These are phyloP conservation scores for Coemansia sp. DNA, from an alignment of 192 early-diverging fungal species.

Conservation along the genomic window DNA sequence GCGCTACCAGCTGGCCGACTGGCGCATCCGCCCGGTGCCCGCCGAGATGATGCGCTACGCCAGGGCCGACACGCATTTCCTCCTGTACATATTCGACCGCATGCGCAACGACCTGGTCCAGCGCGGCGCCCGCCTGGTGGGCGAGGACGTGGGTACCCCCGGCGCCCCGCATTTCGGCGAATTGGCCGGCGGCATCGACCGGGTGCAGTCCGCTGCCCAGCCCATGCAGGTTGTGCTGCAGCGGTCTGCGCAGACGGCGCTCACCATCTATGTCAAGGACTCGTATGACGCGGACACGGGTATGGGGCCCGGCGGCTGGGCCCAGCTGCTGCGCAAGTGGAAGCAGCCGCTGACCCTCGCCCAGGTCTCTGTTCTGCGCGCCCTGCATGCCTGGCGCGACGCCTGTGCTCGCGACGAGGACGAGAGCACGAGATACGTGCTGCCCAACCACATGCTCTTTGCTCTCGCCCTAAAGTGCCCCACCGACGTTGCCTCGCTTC, in stretches of 20 bases:
- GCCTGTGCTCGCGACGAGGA: constrained; percentile 87
- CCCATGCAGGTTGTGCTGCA: constrained; percentile 48
- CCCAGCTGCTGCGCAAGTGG: constrained; percentile 63
- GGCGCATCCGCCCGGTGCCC: constrained; percentile 94
- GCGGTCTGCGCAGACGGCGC: constrained; percentile 67
- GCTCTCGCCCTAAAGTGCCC: constrained; percentile 73
- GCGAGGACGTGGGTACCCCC: constrained; percentile 50
- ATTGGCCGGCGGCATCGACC: constrained; percentile 50
- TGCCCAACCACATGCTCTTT: constrained; percentile 90
- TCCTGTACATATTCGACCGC: constrained; percentile 91
- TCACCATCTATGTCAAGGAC: constrained; percentile 76
- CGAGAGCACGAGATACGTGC: constrained; percentile 82
- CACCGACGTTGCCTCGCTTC: constrained; percentile 59
- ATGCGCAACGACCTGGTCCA: constrained; percentile 82
- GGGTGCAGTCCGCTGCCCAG: constrained; percentile 16
- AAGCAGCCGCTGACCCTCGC: constrained; percentile 55
- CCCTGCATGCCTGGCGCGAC: constrained; percentile 92
- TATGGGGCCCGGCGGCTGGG: constrained; percentile 78
- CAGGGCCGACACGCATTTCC: constrained; percentile 91
- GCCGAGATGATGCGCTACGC: constrained; percentile 92
- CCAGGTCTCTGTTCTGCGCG: constrained; percentile 79
- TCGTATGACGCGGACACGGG: constrained; percentile 81
- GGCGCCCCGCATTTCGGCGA: constrained; percentile 20
- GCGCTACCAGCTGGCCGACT: constrained; percentile 93
- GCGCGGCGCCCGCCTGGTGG: constrained; percentile 21